phyloP scores from a whole-genome alignment of 208 protist genomes.

The Trypanosoma avium region DNA sequence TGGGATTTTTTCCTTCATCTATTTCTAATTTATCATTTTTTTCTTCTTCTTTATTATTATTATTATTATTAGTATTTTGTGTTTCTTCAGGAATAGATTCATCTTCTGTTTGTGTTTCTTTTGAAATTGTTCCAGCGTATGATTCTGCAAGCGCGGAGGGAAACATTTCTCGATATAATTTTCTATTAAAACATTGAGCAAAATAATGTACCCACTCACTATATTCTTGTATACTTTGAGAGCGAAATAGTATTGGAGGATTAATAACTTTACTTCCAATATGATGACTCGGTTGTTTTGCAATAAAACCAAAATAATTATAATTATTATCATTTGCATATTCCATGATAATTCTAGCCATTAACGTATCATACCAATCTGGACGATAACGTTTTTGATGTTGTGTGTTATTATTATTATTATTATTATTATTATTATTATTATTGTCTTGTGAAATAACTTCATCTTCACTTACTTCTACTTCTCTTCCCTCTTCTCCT shows the following conservation, averaged over 20 bases:
- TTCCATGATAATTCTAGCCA: conserved; percentile 10
- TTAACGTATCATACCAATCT: conserved; percentile 19
- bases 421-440: background rate
- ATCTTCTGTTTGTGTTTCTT: conserved; percentile 18
- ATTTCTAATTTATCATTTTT: background rate
- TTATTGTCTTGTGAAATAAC: background rate
- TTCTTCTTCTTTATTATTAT: conserved; percentile 4
- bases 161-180: conserved; percentile 47
- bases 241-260: conserved; percentile 47
- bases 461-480: background rate
- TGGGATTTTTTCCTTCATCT: background rate
- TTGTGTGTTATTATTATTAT: background rate
- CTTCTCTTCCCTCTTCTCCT: background rate
- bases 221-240: conserved; percentile 30
- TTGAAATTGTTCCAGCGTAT: conserved; percentile 10
- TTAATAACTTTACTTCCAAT: conserved; percentile 15
- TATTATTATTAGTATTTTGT: background rate
- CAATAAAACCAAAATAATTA: conserved; percentile 37
- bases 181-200: conserved; percentile 39
- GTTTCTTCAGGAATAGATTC: too few relatives aligned
- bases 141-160: conserved; percentile 26
- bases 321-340: conserved; percentile 8
- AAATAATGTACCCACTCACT: conserved; percentile 52
- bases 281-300: conserved; percentile 4
- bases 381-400: too few relatives aligned